Percentiles rank a stretch among this genome's conserved stretches.
phyloP scores from a whole-genome alignment of 495 filamentous ascomycete species.

The Penicillium salamii region DNA sequence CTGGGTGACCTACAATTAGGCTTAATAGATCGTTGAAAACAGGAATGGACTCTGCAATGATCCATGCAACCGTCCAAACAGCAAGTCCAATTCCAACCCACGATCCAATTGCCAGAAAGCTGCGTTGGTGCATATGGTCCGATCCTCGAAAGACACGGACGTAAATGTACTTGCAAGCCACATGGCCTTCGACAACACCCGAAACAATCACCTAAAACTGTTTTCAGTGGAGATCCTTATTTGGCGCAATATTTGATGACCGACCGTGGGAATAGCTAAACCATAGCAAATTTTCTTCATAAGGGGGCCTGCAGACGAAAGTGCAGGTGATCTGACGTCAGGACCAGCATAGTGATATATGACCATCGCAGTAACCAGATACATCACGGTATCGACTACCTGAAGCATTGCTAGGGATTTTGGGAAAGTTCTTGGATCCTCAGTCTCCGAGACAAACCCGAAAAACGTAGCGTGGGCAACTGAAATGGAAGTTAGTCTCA shows the following conservation, averaged over 20 bases:
- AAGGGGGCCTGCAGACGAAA: constrained; percentile 53
- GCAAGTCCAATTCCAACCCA: constrained; percentile 52
- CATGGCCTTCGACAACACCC: constrained; percentile 52
- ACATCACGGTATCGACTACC: constrained; percentile 52
- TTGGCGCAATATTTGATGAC: neutral
- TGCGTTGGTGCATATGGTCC: constrained; percentile 48
- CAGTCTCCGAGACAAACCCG: constrained; percentile 65
- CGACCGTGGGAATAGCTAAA: constrained; percentile 59
- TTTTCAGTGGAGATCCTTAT: too few species aligned
- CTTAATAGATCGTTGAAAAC: constrained; percentile 59
- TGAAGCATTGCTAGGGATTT: constrained; percentile 58
- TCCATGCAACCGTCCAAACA: constrained; percentile 58
- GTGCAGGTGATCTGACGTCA: constrained; percentile 59
- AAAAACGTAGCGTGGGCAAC: constrained; percentile 48
- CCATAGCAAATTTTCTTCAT: constrained; percentile 64
- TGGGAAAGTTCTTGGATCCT: constrained; percentile 53
- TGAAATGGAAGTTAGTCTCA: neutral
- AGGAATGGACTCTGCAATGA: constrained; percentile 66
- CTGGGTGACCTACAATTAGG: constrained; percentile 17
- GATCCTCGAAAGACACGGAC: constrained; percentile 50
- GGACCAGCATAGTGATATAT: constrained; percentile 65
- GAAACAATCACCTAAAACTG: constrained; percentile 2
- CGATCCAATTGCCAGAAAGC: constrained; percentile 31
- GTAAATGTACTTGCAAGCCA: constrained; percentile 55
- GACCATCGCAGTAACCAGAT: constrained; percentile 30